Conservation (phyloP, 139 green algal species). For the Diplosphaera chodatii region DNA sequence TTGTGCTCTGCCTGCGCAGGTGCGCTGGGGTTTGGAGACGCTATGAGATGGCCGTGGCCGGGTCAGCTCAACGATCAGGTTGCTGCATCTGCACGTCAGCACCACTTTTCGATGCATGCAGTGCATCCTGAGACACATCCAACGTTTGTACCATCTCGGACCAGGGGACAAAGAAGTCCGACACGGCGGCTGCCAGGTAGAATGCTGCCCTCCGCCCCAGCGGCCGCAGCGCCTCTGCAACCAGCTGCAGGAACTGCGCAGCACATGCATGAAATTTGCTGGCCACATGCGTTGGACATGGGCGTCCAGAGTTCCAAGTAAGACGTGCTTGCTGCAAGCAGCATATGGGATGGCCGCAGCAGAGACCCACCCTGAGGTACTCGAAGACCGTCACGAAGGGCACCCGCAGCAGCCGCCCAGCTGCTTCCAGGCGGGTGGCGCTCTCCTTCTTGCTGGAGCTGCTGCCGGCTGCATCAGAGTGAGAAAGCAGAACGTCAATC, state of each 20-base stretch:
- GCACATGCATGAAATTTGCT: too few relatives aligned
- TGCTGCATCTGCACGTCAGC: background rate
- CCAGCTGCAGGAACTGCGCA: slow-evolving; percentile 54
- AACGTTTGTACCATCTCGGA: slow-evolving; percentile 66
- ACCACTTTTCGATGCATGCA: background rate
- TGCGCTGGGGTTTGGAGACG: too few relatives aligned
- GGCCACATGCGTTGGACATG: too few relatives aligned
- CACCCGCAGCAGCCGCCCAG: slow-evolving; percentile 53
- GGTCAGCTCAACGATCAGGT: too few relatives aligned
- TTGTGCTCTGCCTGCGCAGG: slow-evolving; percentile 95
- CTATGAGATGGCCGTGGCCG: too few relatives aligned
- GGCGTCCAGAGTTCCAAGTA: too few relatives aligned
- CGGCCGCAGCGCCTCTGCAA: slow-evolving; percentile 38
- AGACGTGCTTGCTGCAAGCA: too few relatives aligned
- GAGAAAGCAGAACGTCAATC: too few relatives aligned
- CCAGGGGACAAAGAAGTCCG: slow-evolving; percentile 97
- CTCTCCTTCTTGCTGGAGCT: background rate
- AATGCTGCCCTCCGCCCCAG: slow-evolving; percentile 60
- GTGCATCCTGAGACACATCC: too few relatives aligned
- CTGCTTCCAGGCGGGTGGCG: too few relatives aligned
- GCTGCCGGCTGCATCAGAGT: slow-evolving; percentile 21
- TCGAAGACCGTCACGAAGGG: slow-evolving; percentile 93
- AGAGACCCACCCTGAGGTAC: slow-evolving; percentile 68
- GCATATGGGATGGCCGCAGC: too few relatives aligned
- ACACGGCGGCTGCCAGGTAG: slow-evolving; percentile 97